These are phyloP conservation scores for Phytophthora colocasiae DNA, from an alignment of 352 stramenopile species.

Conservation along the genomic window DNA sequence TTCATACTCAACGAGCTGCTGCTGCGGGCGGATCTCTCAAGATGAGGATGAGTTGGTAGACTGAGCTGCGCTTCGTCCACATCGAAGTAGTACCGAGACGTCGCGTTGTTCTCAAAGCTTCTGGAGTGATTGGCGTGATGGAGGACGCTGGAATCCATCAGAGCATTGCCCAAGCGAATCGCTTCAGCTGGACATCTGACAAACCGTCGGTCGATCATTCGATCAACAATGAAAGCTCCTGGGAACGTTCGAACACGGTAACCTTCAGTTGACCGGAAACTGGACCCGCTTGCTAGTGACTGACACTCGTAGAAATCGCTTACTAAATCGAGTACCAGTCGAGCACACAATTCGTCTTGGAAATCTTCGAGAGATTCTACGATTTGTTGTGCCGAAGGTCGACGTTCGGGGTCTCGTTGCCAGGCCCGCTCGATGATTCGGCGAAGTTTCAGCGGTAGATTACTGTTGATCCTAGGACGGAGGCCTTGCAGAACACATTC, in stretches of 20 bases:
- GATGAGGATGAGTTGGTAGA: constrained; percentile 21
- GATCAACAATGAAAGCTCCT: constrained; percentile 31
- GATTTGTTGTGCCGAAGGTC: constrained; percentile 41
- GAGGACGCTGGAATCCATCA: constrained; percentile 67
- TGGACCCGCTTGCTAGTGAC: constrained; percentile 2
- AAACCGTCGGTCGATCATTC: constrained; percentile 43
- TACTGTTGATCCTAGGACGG: constrained; percentile 41
- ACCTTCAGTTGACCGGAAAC: neutral
- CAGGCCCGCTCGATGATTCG: constrained; percentile 42
- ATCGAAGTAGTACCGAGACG: constrained; percentile 49
- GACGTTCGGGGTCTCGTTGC: constrained; percentile 35
- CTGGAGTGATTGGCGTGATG: constrained; percentile 60
- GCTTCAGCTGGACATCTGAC: constrained; percentile 48
- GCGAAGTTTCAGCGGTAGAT: constrained; percentile 20
- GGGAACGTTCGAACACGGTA: constrained; percentile 12
- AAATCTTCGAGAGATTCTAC: constrained; percentile 39
- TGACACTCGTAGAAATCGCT: constrained; percentile 12
- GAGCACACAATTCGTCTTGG: constrained; percentile 42
- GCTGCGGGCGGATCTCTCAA: constrained; percentile 12
- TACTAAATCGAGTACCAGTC: constrained; percentile 31
- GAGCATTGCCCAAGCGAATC: constrained; percentile 60
- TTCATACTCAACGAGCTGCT: constrained; percentile 22
- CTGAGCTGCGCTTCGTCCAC: constrained; percentile 27
- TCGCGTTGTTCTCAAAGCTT: constrained; percentile 47
- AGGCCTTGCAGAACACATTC: constrained; percentile 45